Evolutionary conservation across 169 alveolate genomes (phyloP), one percentile per base, ranked within the genome.

Genomic region (Plasmodium cynomolgi): DNA sequence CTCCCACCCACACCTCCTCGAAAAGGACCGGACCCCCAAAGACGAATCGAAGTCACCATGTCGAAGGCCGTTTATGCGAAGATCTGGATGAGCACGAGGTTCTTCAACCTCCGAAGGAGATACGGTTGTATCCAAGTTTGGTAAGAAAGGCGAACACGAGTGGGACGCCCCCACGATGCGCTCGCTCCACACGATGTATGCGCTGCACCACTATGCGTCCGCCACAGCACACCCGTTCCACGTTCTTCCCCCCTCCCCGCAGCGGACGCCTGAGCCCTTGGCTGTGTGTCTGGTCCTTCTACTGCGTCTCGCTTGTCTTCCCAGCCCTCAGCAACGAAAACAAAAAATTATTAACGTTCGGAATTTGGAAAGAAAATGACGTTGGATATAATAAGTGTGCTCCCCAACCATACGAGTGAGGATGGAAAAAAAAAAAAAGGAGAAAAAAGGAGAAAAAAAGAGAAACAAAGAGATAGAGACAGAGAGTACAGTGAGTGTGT

Each of bases 1-100:
- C 31, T 58, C 33, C 74, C 5, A 17, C 0, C 15, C 8, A 5
- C 15, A 58, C 15, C n/a, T 33, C 54, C 34, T 73, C 11, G 20
- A 73, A 11, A 39, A 39, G 13, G 17, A 62, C 23, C 13, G 54
- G 41, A 77, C 58, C 6, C 56, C 29, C 29, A 5, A 31, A 26
- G 44, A 13, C 15, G 71, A 83, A 56, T 20, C 37, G 5, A 47
- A 17, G 50, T 0, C 34, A 94, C 44, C 44, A 96, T 96, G 97
- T 95, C 96, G 13, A 96, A 94, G 75, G 97, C 97, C 41, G 97
- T 96, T 1, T 96, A 96, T 44, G 96, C 97, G 17, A 96, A 93
- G 71, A 92, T 96, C 71, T 96, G 97, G 97, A 95, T 95, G 97
- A 95, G 96, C 85, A 96, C 97, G 56, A 91, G 96, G 74, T 96